Evolutionary conservation across 148 eudicot genomes (phyloP).

Genomic region (Camellia sinensis): DNA sequence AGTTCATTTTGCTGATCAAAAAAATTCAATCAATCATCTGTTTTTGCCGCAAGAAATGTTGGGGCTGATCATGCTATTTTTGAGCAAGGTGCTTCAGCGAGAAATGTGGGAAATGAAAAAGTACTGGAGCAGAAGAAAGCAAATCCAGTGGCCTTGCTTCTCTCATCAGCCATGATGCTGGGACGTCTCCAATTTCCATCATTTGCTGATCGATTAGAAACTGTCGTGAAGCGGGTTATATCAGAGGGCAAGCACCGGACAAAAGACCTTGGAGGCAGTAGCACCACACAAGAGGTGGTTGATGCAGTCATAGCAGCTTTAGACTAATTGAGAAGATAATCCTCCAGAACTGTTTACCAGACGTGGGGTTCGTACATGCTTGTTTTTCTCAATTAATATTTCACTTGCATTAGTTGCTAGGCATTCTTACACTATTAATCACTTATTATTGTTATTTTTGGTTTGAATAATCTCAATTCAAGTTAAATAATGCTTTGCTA

Average conservation of each 20-base stretch:
- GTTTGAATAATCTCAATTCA: neutral
- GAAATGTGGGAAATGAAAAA: slow-evolving; percentile 39
- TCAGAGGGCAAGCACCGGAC: slow-evolving; percentile 39
- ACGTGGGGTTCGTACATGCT: neutral
- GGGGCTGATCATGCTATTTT: slow-evolving; percentile 46
- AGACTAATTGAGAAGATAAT: slow-evolving; percentile 19
- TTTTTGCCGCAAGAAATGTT: slow-evolving; percentile 30
- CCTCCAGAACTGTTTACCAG: neutral
- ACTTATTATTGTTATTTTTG: neutral
- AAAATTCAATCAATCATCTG: neutral
- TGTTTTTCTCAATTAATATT: neutral
- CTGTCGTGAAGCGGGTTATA: slow-evolving; percentile 39
- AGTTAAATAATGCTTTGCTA: neutral
- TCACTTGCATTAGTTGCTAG: neutral
- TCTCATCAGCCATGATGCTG: slow-evolving; percentile 54
- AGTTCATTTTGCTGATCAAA: no score
- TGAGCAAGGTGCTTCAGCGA: slow-evolving; percentile 54
- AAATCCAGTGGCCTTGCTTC: slow-evolving; percentile 51
- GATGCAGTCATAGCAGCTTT: slow-evolving; percentile 38
- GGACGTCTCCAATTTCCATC: slow-evolving; percentile 51
- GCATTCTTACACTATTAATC: neutral
- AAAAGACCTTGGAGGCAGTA: slow-evolving; percentile 39
- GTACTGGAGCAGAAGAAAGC: slow-evolving; percentile 36
- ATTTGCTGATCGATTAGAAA: slow-evolving; percentile 41
- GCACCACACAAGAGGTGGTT: slow-evolving; percentile 42